Evolutionary conservation across 805 yeast genomes (phyloP).

Genomic region (Candida oleophila): DNA sequence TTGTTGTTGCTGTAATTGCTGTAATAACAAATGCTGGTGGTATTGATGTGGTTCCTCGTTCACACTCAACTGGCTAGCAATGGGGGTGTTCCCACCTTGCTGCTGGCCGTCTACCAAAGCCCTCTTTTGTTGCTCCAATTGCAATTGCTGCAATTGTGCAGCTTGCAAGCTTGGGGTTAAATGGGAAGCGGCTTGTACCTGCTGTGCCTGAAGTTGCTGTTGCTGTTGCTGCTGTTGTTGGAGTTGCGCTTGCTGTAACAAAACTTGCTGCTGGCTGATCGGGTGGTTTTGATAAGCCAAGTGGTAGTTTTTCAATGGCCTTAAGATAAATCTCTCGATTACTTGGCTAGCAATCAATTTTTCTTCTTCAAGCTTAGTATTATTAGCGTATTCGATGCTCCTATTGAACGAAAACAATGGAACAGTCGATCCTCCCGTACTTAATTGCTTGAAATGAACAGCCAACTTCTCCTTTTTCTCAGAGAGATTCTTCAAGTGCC

Average conservation of each 20-base stretch:
- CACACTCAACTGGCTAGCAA: constrained; percentile 14
- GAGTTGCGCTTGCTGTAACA: constrained; percentile 31
- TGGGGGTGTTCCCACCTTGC: constrained; percentile 7
- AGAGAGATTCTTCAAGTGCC: constrained; percentile 37
- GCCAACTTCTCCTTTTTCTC: constrained; percentile 39
- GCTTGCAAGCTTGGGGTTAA: constrained; percentile 17
- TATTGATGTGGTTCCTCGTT: constrained; percentile 12
- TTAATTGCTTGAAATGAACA: constrained; percentile 29
- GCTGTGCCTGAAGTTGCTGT: constrained; percentile 21
- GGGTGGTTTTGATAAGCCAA: constrained; percentile 47
- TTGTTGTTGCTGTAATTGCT: constrained; percentile 32
- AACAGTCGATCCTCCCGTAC: constrained; percentile 21
- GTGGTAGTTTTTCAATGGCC: constrained; percentile 45
- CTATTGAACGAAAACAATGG: constrained; percentile 53
- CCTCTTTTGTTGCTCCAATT: constrained; percentile 24
- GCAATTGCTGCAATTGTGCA: constrained; percentile 31
- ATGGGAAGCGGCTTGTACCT: constrained; percentile 17
- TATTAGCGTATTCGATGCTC: constrained; percentile 21
- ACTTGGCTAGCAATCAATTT: constrained; percentile 36
- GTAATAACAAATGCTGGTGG: constrained; percentile 23
- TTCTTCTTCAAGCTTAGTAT: constrained; percentile 36
- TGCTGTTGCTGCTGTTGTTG: constrained; percentile 25
- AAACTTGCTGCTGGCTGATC: constrained; percentile 29
- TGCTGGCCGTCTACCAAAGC: constrained; percentile 4
- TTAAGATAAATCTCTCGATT: constrained; percentile 39